Evolutionary conservation across 192 early-diverging fungal genomes (phyloP), one percentile per base, ranked within the genome.

Genomic region (Gryganskiella cystojenkinii): DNA sequence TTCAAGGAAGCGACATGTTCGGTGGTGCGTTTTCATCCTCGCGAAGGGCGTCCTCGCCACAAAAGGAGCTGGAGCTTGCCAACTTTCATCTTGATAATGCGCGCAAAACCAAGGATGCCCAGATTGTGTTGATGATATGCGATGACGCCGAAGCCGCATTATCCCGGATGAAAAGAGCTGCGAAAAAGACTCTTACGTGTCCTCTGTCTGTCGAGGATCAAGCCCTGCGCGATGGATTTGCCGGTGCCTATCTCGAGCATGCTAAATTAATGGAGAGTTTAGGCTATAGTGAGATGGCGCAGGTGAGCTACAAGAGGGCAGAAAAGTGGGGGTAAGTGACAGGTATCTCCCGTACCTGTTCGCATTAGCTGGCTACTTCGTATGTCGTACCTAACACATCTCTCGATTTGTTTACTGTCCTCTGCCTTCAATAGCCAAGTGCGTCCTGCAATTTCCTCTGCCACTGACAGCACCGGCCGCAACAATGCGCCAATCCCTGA

Each of bases 311-410:
- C 34, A 56, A 56, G 55, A 56, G 19, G 34, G 34, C 34, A 11
- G 34, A 56, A 37, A 56, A 56, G n/a, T 56, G 55, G 55, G 55
- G 55, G 55, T 56, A 56, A 37, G 55, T 40, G 55, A n/a, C 31
- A 56, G 35, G 30, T 7, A 20, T 24, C 19, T 40, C 3, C n/a
- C n/a, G n/a, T n/a, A n/a, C n/a, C n/a, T n/a, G n/a, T n/a, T n/a
- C n/a, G n/a, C n/a, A n/a, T n/a, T n/a, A n/a, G n/a, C n/a, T n/a
- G n/a, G n/a, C n/a, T n/a, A n/a, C n/a, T n/a, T 3, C 17, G 7
- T 37, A 19, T 56, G 8, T 8, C 30, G 53, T 55, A 55, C 25
- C 8, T 25, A 30, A 31, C 25, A 19, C 35, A 56, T 56, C 55
- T 54, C 27, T 54, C 33, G 4, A n/a, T n/a, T n/a, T n/a, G n/a